These are phyloP conservation scores for Blepharisma stoltei DNA, from an alignment of 73 alveolate species.

Conservation along the genomic window DNA sequence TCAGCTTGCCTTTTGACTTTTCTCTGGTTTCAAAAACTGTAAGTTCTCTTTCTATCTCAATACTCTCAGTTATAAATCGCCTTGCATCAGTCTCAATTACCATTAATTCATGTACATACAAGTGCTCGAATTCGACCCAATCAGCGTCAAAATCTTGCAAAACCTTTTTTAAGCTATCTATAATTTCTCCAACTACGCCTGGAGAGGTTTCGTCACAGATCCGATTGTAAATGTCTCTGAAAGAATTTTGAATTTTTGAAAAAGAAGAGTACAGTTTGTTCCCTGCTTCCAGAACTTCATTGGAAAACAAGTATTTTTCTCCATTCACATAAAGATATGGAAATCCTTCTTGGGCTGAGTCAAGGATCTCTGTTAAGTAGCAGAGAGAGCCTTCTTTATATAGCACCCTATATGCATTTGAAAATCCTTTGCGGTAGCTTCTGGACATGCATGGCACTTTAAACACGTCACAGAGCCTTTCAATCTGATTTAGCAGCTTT, in stretches of 20 bases:
- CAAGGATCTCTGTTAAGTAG: slow-evolving; percentile 93
- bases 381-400: slow-evolving; percentile 86
- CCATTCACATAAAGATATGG: slow-evolving; percentile 93
- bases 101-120: slow-evolving; percentile 90
- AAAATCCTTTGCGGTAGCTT: slow-evolving; percentile 83
- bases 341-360: slow-evolving; percentile 95
- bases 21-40: slow-evolving; percentile 79
- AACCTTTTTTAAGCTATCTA: slow-evolving; percentile 45
- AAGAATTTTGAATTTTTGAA: slow-evolving; percentile 61
- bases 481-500: slow-evolving; percentile 72
- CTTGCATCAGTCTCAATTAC: slow-evolving; percentile 93
- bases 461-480: slow-evolving; percentile 68
- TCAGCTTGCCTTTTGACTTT: slow-evolving; percentile 82
- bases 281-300: slow-evolving; percentile 93
- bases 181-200: slow-evolving; percentile 45
- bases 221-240: slow-evolving; percentile 64
- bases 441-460: slow-evolving; percentile 52
- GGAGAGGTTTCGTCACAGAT: slow-evolving; percentile 44
- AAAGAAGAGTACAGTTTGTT: slow-evolving; percentile 72
- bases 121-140: slow-evolving; percentile 54
- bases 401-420: slow-evolving; percentile 86
- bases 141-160: slow-evolving; percentile 42
- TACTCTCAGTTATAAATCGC: slow-evolving; percentile 82
- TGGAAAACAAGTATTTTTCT: slow-evolving; percentile 88
- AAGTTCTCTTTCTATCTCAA: slow-evolving; percentile 87